A percentile compares a stretch with the other conserved stretches of the same genome.
Evolutionary conservation across 805 yeast species (phyloP).

Genomic region (Yamadazyma olivae): DNA sequence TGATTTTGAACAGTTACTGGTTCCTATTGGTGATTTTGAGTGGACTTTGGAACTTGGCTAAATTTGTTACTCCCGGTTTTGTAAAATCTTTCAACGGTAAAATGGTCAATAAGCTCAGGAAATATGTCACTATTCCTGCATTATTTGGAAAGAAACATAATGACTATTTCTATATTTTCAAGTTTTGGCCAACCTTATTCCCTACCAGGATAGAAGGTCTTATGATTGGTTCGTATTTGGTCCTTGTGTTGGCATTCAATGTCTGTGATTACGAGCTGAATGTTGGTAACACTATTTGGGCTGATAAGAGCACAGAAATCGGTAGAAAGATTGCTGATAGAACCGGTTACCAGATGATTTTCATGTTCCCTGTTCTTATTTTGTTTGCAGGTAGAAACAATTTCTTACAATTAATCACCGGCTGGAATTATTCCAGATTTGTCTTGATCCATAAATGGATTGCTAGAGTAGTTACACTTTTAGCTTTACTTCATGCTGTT

Average conservation of each 20-base stretch:
- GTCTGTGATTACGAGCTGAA: conserved; percentile 24
- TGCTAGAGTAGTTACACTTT: conserved; percentile 49
- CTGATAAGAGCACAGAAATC: conserved; percentile 22
- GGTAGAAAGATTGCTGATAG: conserved; percentile 52
- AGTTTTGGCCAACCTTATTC: conserved; percentile 23
- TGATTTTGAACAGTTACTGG: conserved; percentile 28
- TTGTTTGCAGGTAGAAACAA: conserved; percentile 75
- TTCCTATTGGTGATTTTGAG: conserved; percentile 26
- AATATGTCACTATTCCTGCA: conserved; percentile 24
- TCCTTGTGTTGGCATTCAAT: conserved; percentile 27
- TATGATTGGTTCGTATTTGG: conserved; percentile 37
- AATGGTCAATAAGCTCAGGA: conserved; percentile 20
- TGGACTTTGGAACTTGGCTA: conserved; percentile 27
- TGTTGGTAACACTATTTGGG: conserved; percentile 23
- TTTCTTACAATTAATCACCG: conserved; percentile 58
- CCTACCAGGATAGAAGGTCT: conserved; percentile 55
- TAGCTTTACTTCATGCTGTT: conserved; percentile 54
- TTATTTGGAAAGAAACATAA: conserved; percentile 16
- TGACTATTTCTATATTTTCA: conserved; percentile 11
- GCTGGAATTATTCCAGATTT: conserved; percentile 62
- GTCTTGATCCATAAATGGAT: conserved; percentile 65
- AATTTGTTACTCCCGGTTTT: conserved; percentile 20
- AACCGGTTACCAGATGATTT: conserved; percentile 48
- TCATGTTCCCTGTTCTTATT: conserved; percentile 54
- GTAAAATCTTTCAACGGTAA: conserved; percentile 27